Evolutionary conservation across 1,284 basidiomycete genomes (phyloP), one percentile per base, ranked within the genome.

Genomic region (Moesziomyces sp.): DNA sequence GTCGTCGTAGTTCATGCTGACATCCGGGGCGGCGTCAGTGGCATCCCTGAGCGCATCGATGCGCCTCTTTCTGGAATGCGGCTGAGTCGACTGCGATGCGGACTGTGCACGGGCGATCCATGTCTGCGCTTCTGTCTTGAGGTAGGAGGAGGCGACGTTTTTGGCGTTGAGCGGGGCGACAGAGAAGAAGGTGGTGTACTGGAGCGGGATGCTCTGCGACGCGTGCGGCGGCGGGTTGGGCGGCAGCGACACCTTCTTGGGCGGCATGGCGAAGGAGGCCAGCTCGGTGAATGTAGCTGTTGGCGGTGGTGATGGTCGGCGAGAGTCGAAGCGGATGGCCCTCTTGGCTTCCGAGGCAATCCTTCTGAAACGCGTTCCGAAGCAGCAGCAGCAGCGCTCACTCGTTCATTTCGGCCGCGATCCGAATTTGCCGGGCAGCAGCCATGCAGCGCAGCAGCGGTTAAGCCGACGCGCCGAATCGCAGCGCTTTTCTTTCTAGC

Each of bases 131-230:
- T 83, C 82, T 30, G 79, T 79, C 66, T 81, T 81, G 54, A 82
- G 75, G 58, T 79, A 83, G 46, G 79, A 78, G 10, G 79, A 80
- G 3, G 81, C 66, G 24, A 80, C 76, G 61, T 83, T 82, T 53
- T 82, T 82, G 43, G 79, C 77, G 62, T 81, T 83, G 53, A 83
- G 63, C 6, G 78, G 79, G 5, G 82, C 76, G 30, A 81, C 79
- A 4, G 75, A 75, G 56, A 72, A 70, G 56, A 83, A 82, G 45
- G 75, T 65, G 26, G 80, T 80, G 52, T 78, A 83, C 33, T 66
- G 63, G 11, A 80, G 52, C 23, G 82, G 76, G 52, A 78, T 60
- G 42, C 76, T 71, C 43, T 80, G 75, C 21, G 79, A 77, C 21
- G 63, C 52, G 50, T 80, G 58, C 50, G 71, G 55, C 8, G 78